Base-by-base conservation (phyloP, 768 basidiomycete genomes). In the Suillus discolor region DNA sequence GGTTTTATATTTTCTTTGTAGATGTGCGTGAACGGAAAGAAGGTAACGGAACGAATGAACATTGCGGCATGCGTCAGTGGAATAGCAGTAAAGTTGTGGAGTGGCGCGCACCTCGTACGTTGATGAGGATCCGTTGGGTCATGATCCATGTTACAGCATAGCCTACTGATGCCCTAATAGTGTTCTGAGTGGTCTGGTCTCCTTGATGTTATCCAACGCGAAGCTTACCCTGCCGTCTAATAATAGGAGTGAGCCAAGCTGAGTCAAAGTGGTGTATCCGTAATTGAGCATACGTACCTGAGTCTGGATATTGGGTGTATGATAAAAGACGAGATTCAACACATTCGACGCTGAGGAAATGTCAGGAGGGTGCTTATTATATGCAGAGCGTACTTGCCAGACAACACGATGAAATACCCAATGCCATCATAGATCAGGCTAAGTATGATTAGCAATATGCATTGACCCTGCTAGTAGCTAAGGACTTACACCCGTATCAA, bases 391-490 rank as follows among this genome's bases (percentile, higher is more conserved):
- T 59, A 53, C 70, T 34, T 70, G 82, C 83, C 76, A 61, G 85
- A 84, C 41, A 89, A 76, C 8, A 78, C 80, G 34, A 85, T 71
- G 61, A 88, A 84, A 69, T 87, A 89, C 11, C 82, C 81, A 34
- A 89, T 70, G 57, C 87, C 88, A 67, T 91, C 88, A 63, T 86
- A 87, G 6, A 91, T 76, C 85, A 90, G 86, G 76, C 88, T 90
- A 67, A 2, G 41, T 20, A 20, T 68, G 49, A 39, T 57, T 23
- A 25, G 38, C 23, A 38, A 57, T 4, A 9, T 31, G 1, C 23
- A 62, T 66, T 70, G 28, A 67, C 39, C 1, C n/a, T 61, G 13
- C 7, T 7, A 51, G 13, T 42, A 31, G 60, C 25, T 6, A 23
- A 55, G 53, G 15, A n/a, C 18, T 16, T 11, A 70, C 75, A 9